Evolutionary conservation across 140 eudicot species (phyloP).

Genomic region (Flaveria floridana): DNA sequence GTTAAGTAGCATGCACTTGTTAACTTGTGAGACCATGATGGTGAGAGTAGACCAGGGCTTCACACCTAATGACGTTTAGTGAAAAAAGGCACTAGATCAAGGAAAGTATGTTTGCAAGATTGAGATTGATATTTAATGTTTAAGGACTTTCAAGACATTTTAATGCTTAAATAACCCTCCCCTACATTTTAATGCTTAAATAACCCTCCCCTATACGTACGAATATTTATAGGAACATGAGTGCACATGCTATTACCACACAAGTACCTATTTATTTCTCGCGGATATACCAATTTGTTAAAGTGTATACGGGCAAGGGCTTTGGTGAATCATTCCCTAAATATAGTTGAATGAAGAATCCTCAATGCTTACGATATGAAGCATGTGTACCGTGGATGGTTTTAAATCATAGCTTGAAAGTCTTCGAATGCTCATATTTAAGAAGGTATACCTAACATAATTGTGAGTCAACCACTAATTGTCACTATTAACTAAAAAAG

Average conservation of each 20-base stretch:
- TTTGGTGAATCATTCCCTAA: neutral
- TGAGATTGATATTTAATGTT: neutral
- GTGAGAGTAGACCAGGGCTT: neutral
- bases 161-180: neutral
- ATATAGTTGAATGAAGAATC: neutral
- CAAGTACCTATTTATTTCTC: neutral
- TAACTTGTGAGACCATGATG: neutral
- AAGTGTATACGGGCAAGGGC: neutral
- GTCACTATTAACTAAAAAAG: neutral
- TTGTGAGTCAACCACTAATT: neutral
- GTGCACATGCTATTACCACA: neutral
- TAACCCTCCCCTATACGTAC: neutral
- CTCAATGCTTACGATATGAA: neutral
- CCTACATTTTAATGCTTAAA: neutral
- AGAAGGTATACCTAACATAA: neutral
- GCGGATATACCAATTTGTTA: neutral
- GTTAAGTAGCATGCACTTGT: neutral
- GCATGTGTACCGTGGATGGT: neutral
- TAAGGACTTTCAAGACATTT: neutral
- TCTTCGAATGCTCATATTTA: neutral
- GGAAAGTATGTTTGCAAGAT: neutral
- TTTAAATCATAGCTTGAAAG: neutral
- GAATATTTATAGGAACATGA: neutral
- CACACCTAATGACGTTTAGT: neutral
- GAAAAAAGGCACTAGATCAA: neutral